Conservation (phyloP, 108 stramenopile species). For the Skeletonema tropicum region DNA sequence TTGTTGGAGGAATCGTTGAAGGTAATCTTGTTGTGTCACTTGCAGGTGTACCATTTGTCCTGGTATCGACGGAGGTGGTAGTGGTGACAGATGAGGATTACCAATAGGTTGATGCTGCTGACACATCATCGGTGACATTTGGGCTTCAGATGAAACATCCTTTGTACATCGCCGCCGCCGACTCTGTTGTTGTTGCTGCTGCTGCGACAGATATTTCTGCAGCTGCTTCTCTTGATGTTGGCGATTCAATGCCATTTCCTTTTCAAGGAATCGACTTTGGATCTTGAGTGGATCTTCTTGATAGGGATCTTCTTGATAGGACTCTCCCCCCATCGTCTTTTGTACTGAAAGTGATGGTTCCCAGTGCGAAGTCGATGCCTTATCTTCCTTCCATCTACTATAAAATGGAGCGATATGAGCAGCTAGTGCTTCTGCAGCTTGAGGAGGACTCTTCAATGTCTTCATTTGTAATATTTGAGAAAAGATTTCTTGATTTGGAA, state of each 20-base stretch:
- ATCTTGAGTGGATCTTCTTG: neutral
- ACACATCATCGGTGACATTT: neutral
- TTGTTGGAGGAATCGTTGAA: neutral
- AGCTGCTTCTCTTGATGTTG: neutral
- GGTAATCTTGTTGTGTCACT: neutral
- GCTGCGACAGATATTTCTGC: neutral
- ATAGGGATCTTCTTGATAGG: neutral
- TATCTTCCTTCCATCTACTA: neutral
- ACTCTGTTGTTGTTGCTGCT: too few species aligned
- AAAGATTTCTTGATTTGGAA: slow-evolving; percentile 3
- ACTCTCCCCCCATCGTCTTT: neutral
- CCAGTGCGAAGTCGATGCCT: neutral
- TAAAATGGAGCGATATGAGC: neutral
- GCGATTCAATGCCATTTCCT: neutral
- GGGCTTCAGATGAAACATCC: neutral
- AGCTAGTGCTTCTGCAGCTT: neutral
- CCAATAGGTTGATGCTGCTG: neutral
- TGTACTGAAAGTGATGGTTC: neutral
- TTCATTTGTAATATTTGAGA: neutral
- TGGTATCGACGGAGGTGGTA: neutral
- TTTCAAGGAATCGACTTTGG: neutral
- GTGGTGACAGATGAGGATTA: neutral
- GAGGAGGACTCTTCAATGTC: neutral
- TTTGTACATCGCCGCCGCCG: neutral
- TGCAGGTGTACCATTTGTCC: too few species aligned